These are phyloP conservation scores for Avicennia marina DNA, from an alignment of 257 asterid species.

Conservation along the genomic window DNA sequence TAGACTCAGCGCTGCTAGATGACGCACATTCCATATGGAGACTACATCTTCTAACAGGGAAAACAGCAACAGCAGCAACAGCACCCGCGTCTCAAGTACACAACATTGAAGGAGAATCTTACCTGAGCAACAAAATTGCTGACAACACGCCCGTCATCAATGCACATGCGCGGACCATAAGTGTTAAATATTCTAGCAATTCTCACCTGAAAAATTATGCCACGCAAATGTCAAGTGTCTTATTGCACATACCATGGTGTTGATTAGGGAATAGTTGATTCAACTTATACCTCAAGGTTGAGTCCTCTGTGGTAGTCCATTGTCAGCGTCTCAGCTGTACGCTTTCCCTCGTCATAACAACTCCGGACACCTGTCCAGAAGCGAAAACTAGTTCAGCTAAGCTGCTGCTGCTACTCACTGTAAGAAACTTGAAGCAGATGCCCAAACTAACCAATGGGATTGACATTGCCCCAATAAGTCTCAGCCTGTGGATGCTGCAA, in stretches of 20 bases:
- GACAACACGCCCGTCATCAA: constrained; percentile 92
- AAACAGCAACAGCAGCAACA: too few species aligned
- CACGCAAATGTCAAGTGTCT: background rate
- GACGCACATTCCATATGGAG: too few species aligned
- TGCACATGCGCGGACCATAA: constrained; percentile 93
- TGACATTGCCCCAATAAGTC: constrained; percentile 92
- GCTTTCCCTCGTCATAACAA: constrained; percentile 91
- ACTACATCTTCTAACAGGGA: too few species aligned
- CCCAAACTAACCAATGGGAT: constrained; percentile 86
- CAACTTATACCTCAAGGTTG: constrained; percentile 86
- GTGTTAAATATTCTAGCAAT: constrained; percentile 93
- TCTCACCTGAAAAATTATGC: constrained; percentile 43
- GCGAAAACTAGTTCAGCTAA: background rate
- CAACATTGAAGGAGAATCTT: too few species aligned
- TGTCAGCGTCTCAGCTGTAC: constrained; percentile 83
- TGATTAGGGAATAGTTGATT: too few species aligned
- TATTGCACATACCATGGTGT: background rate
- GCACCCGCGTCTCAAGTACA: background rate
- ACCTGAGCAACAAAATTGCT: constrained; percentile 98
- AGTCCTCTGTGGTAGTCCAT: constrained; percentile 94
- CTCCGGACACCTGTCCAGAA: constrained; percentile 57
- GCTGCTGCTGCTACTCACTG: too few species aligned
- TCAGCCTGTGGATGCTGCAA: constrained; percentile 83
- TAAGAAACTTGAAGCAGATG: background rate
- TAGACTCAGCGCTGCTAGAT: too few species aligned